Conservation (phyloP, 202 grass and related monocot genomes). For the Schoenoplectus triqueter region DNA sequence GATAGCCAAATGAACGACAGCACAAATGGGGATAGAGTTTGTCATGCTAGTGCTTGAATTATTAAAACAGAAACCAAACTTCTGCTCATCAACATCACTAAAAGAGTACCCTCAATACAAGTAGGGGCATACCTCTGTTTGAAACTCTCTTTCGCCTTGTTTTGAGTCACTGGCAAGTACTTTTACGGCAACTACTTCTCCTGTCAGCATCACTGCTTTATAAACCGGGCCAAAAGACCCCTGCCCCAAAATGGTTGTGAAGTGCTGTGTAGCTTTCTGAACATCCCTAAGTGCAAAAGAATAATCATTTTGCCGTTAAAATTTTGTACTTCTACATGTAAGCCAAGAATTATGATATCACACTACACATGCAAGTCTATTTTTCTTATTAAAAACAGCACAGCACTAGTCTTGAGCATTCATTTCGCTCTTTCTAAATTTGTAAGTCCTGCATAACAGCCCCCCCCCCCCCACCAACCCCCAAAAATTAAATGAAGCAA, state of each 20-base stretch:
- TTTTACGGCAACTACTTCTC: conserved; percentile 87
- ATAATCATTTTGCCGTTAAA: not conserved
- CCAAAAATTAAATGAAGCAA: not conserved
- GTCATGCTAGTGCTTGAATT: conserved; percentile 1
- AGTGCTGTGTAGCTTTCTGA: conserved; percentile 90
- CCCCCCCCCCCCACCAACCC: not conserved
- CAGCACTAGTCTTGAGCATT: not conserved
- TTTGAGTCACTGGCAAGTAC: conserved; percentile 85
- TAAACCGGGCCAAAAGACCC: conserved; percentile 98
- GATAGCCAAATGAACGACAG: conserved; percentile 6
- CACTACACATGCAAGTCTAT: too few relatives aligned
- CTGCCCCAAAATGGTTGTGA: conserved; percentile 91
- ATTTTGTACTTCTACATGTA: not conserved
- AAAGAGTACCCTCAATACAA: not conserved
- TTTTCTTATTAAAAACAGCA: too few relatives aligned
- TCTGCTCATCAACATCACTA: not conserved
- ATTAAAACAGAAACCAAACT: not conserved
- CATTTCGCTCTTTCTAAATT: not conserved
- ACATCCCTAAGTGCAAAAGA: conserved; percentile 60
- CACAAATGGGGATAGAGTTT: not conserved
- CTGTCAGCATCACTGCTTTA: conserved; percentile 85
- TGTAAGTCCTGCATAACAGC: not conserved
- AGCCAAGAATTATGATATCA: not conserved
- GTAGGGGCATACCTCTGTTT: conserved; percentile 71
- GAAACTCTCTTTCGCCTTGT: conserved; percentile 95